Percentiles rank a stretch among this genome's conserved stretches.
These are phyloP conservation scores for Saccharum hybrid DNA, from an alignment of 202 grass and related monocot genomes.

Conservation along the genomic window DNA sequence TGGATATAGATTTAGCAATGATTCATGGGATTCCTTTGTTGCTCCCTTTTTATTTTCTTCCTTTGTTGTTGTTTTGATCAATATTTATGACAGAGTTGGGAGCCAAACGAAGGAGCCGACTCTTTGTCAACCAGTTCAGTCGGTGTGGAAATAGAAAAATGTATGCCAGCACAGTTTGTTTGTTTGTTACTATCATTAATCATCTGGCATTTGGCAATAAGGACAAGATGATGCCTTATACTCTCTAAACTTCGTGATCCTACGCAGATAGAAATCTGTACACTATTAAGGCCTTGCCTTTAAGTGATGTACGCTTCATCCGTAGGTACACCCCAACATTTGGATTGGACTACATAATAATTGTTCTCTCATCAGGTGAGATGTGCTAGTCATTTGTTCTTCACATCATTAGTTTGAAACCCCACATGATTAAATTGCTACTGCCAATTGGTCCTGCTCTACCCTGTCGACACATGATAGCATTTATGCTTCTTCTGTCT, in stretches of 20 bases:
- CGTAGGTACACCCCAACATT: constrained; percentile 83
- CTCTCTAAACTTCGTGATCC: constrained; percentile 38
- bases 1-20: constrained; percentile 31
- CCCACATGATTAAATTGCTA: neutral
- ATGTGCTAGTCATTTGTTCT: constrained; percentile 19
- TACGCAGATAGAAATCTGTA: constrained; percentile 86
- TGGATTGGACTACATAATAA: constrained; percentile 82
- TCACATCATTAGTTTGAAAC: constrained; percentile 1
- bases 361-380: constrained; percentile 96
- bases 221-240: constrained; percentile 22
- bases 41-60: neutral
- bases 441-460: constrained; percentile 7
- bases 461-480: neutral
- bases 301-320: constrained; percentile 93
- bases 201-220: constrained; percentile 3
- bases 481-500: constrained; percentile 32
- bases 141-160: constrained; percentile 67
- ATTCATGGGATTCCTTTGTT: neutral
- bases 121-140: constrained; percentile 57
- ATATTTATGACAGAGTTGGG: constrained; percentile 74
- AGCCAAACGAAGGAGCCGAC: constrained; percentile 71
- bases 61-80: constrained; percentile 25
- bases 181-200: neutral
- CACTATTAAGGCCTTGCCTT: constrained; percentile 69
- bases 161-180: constrained; percentile 40